A percentile compares a stretch with the other conserved stretches of the same genome.
phyloP scores from a whole-genome alignment of 2,329 filamentous ascomycete species.

The Ophiostoma fasciatum region DNA sequence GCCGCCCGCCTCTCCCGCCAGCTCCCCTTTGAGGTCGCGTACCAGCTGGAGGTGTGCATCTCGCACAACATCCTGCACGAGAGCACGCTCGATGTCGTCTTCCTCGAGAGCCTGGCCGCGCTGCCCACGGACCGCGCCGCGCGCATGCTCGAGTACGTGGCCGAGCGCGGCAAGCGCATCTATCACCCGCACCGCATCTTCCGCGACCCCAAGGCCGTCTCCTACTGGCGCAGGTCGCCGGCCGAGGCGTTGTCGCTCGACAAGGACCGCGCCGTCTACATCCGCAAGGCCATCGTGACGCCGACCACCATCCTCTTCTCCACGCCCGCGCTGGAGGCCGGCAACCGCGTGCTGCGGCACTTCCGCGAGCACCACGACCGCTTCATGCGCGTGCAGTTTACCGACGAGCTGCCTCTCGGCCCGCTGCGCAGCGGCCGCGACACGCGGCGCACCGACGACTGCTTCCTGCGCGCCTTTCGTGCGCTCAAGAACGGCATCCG shows the following conservation, averaged over 20 bases:
- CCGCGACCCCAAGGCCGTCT: slow-evolving; percentile 31
- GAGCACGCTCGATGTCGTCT: slow-evolving; percentile 52
- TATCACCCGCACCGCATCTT: slow-evolving; percentile 65
- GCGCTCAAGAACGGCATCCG: slow-evolving; percentile 63
- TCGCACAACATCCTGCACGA: slow-evolving; percentile 66
- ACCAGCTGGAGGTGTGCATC: slow-evolving; percentile 89
- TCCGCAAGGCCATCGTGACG: slow-evolving; percentile 66
- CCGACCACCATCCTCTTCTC: slow-evolving; percentile 69
- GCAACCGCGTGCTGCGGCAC: slow-evolving; percentile 71
- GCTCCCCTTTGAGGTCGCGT: slow-evolving; percentile 60
- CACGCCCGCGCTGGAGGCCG: slow-evolving; percentile 68
- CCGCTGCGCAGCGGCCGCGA: slow-evolving; percentile 41
- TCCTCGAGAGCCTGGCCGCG: slow-evolving; percentile 45
- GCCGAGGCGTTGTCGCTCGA: not conserved
- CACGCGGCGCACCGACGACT: slow-evolving; percentile 44
- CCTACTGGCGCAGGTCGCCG: slow-evolving; percentile 20
- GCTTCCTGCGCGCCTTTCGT: slow-evolving; percentile 61
- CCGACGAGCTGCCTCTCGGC: slow-evolving; percentile 56
- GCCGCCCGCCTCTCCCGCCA: slow-evolving; percentile 8
- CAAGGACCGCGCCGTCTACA: slow-evolving; percentile 22
- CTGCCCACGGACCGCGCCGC: slow-evolving; percentile 38
- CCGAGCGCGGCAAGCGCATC: slow-evolving; percentile 45
- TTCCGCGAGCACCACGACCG: slow-evolving; percentile 55
- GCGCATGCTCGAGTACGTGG: slow-evolving; percentile 59
- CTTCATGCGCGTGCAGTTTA: slow-evolving; percentile 81